Evolutionary conservation across 768 basidiomycete species (phyloP), one percentile per base, ranked within the genome.

Genomic region (Rhodotorula sphaerocarpa): DNA sequence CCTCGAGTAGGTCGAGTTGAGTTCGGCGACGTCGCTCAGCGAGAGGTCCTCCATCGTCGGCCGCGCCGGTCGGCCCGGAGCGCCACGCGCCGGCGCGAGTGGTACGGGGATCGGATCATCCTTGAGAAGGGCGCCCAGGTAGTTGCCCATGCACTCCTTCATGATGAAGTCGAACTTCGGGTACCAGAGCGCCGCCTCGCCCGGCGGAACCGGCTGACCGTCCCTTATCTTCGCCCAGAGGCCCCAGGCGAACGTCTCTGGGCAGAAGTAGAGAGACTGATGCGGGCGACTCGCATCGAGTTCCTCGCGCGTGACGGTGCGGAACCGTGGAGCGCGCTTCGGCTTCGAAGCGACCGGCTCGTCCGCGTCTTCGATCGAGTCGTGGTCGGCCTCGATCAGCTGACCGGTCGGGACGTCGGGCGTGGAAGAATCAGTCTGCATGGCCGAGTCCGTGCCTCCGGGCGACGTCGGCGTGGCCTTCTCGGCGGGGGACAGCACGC

Each of bases 211-310:
- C 7, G 14, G 15, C 20, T 23, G 28, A 3, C 7, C 20, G 1
- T 36, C 14, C 15, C 20, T 14, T 31, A 60, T 16, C 1, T 46
- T 50, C 20, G 43, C 41, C n/a, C 56, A 53, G 39, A 67, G 55
- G 7, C 25, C 43, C 66, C 66, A 67, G 45, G 58, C 53, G 45
- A 57, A 52, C n/a, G 66, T 67, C 12, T 3, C 0, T 28, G n/a
- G 50, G 39, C 58, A 63, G 66, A 60, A 67, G 58, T 48, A 63
- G 50, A 61, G 53, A 45, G 47, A 21, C 2, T 57, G 66, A 47
- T 67, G 66, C 6, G 66, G 66, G 16, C 66, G 61, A 7, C 36
- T 28, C 42, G 21, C 12, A 2, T n/a, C n/a, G 50, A 67, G 66
- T n/a, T 67, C 66, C 14, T 5, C 15, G 31, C 10, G 20, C 21